Base-by-base conservation (phyloP, 2,329 filamentous ascomycete genomes). In the Drechmeria coniospora region DNA sequence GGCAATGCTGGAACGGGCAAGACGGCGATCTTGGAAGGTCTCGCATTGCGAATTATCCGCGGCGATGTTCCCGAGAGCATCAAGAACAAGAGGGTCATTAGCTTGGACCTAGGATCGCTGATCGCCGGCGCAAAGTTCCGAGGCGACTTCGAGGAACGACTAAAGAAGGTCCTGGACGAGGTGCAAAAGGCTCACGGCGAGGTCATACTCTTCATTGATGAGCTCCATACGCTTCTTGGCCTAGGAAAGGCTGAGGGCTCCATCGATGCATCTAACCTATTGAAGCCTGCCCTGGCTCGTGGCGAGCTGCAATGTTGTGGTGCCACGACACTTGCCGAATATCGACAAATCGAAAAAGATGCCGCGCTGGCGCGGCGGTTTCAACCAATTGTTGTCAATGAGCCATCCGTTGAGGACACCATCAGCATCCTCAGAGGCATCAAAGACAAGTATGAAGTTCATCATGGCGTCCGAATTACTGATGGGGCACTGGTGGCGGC, bases 361-460 rank as follows among this genome's bases (percentile, higher is more conserved):
- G 86, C 87, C 16, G 90, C 90, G 0, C 60, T 98, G 13, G 90
- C 90, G 7, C 67, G 90, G 40, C 71, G 90, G 33, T 95, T 98
- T 51, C 90, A 98, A 45, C 86, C 90, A 0, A 93, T 98, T 32
- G 55, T 83, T 20, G 84, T 98, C n/a, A 80, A 76, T 34, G 90
- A 98, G 44, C 90, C 90, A 0, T 77, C 73, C 0, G 86, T 95
- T 1, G 74, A 82, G 40, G 86, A 94, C 40, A 94, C 90, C 0
- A 86, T 98, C 35, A 93, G 83, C 27, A 95, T 98, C 32, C 61
- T 98, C 1, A 74, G 90, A 45, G 90, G 87, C 26, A 94, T 98
- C 59, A 95, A 95, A 48, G 86, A 95, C 46, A 82, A 84, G 39
- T 98, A 98, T 45, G 90, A 95, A 51, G 82, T 95, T 1, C 90